Conservation (phyloP, 495 filamentous ascomycete genomes). For the Antarctomyces pellizariae region DNA sequence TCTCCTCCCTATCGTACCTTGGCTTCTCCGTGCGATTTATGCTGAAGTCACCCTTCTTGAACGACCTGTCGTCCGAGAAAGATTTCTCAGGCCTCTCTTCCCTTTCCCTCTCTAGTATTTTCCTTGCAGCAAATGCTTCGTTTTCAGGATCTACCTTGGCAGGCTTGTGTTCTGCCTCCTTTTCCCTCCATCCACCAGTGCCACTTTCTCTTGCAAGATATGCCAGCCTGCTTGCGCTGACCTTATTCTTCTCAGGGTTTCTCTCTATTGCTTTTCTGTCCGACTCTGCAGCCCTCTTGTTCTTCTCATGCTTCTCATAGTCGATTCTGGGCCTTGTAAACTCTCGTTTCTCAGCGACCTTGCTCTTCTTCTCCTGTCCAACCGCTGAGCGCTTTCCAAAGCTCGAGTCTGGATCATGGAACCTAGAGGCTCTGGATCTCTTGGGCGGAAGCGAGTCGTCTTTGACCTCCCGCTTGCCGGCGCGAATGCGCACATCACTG, state of each 20-base stretch:
- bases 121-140: too few relatives aligned
- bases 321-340: too few relatives aligned
- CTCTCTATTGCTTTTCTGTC: background rate
- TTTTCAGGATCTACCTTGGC: too few relatives aligned
- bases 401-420: slow-evolving; percentile 15
- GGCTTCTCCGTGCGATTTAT: too few relatives aligned
- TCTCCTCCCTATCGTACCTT: too few relatives aligned
- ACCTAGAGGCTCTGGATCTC: slow-evolving; percentile 18
- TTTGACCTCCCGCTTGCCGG: slow-evolving; percentile 23
- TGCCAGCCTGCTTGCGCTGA: background rate
- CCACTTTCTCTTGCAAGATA: background rate
- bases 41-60: too few relatives aligned
- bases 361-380: slow-evolving; percentile 15
- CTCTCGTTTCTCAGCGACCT: background rate
- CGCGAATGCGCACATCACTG: slow-evolving; percentile 11
- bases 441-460: slow-evolving; percentile 10
- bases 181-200: too few relatives aligned
- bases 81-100: too few relatives aligned
- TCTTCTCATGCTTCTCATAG: too few relatives aligned
- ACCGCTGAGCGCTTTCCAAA: slow-evolving; percentile 25
- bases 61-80: too few relatives aligned
- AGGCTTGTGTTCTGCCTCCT: too few relatives aligned
- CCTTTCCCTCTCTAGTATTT: too few relatives aligned
- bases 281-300: background rate
- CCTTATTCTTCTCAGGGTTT: background rate